These are phyloP conservation scores for Sarocladiaceae sp. DNA, from an alignment of 2,329 filamentous ascomycete species.

Conservation along the genomic window DNA sequence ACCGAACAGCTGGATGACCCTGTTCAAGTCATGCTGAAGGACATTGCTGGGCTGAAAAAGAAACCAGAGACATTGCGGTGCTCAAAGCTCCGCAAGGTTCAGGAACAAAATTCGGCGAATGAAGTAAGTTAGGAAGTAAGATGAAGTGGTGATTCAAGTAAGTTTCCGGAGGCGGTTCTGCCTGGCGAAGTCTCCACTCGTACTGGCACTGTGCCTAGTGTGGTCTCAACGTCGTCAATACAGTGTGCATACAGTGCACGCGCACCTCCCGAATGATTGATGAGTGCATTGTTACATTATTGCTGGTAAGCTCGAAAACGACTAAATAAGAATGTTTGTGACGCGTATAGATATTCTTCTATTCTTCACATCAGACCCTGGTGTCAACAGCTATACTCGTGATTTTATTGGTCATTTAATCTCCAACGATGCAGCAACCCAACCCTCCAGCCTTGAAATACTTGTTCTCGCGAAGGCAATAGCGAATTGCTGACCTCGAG, in stretches of 20 bases:
- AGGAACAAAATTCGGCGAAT: no score
- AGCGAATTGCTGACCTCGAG: conserved; percentile 45
- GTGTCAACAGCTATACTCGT: no score
- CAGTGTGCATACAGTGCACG: conserved; percentile 1
- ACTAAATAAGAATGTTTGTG: no score
- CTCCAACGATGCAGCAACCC: conserved; percentile 50
- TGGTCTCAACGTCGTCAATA: not conserved
- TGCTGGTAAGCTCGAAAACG: not conserved
- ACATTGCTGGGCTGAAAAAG: no score
- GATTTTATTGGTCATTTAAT: not conserved
- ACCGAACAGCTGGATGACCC: not conserved
- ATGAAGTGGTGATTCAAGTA: not conserved
- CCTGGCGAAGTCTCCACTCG: not conserved
- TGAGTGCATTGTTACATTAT: not conserved
- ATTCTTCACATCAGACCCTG: no score
- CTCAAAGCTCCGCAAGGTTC: no score
- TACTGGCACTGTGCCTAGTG: not conserved
- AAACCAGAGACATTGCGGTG: no score
- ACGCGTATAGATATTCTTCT: no score
- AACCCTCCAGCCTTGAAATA: conserved; percentile 64
- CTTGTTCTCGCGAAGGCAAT: conserved; percentile 51
- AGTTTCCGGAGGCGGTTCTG: not conserved
- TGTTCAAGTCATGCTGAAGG: not conserved
- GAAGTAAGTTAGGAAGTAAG: not conserved
- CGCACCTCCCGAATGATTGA: not conserved